Percentiles rank a stretch among this genome's conserved stretches.
phyloP scores from a whole-genome alignment of 139 green algal species.

The Chlorella sp. region DNA sequence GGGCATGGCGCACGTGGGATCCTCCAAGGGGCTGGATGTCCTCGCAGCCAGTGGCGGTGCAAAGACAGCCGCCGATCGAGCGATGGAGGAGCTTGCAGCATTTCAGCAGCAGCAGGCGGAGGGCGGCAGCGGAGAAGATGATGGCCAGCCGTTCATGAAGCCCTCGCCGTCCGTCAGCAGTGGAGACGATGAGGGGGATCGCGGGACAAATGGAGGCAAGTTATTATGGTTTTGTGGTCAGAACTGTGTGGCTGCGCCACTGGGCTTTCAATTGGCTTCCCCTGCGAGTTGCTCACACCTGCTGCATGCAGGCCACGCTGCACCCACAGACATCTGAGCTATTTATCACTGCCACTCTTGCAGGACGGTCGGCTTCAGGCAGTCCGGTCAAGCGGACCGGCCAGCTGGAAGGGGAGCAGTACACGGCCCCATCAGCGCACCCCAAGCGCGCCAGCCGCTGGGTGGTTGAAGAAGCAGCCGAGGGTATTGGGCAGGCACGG shows the following conservation, averaged over 20 bases:
- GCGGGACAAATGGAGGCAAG: no score
- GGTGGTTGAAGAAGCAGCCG: not conserved
- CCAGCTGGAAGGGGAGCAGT: not conserved
- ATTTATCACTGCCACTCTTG: no score
- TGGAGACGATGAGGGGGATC: not conserved
- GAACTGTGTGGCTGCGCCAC: no score
- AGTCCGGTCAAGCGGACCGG: not conserved
- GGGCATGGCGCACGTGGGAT: not conserved
- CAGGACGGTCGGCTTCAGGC: not conserved
- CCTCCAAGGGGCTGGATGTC: not conserved
- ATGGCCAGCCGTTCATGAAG: constrained; percentile 51
- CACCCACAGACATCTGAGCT: no score
- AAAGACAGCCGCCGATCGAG: constrained; percentile 3
- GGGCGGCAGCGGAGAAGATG: not conserved
- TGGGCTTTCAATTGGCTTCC: no score
- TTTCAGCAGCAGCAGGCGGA: constrained; percentile 32
- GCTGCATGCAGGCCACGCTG: no score
- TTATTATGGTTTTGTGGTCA: no score
- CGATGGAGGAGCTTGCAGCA: constrained; percentile 41
- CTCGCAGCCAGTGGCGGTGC: not conserved
- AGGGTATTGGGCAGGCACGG: not conserved
- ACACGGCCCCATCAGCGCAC: constrained; percentile 1
- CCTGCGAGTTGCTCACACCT: no score
- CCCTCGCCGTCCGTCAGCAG: constrained; percentile 56
- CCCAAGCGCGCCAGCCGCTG: constrained; percentile 11